These are phyloP conservation scores for Sphagnum contortum DNA, from an alignment of 225 moss, liverwort and hornwort genomes.

Conservation along the genomic window DNA sequence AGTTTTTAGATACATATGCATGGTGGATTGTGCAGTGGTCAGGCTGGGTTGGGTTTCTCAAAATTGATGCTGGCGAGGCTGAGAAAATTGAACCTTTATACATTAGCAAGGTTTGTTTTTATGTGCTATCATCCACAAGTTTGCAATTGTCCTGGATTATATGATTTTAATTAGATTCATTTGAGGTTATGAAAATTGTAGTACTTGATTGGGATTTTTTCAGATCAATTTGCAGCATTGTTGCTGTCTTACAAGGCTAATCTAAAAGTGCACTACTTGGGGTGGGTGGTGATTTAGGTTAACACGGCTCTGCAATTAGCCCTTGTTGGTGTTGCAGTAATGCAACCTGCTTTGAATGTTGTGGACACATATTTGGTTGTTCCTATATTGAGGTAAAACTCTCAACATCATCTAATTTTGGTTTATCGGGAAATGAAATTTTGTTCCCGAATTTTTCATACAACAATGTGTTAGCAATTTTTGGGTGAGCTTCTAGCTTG, in stretches of 20 bases:
- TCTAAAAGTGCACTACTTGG: no score
- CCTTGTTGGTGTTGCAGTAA: conserved; percentile 72
- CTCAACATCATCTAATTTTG: no score
- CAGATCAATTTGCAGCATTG: no score
- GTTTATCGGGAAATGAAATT: no score
- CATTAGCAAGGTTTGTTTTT: conserved; percentile 64
- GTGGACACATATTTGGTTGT: conserved; percentile 54
- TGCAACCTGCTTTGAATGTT: conserved; percentile 69
- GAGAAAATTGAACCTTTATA: conserved; percentile 75
- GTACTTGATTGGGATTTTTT: no score
- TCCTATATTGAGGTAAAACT: conserved; percentile 34
- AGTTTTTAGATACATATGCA: not conserved
- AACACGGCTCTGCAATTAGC: conserved; percentile 86
- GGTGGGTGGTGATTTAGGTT: conserved; percentile 37
- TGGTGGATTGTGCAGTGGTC: conserved; percentile 48
- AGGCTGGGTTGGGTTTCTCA: conserved; percentile 75
- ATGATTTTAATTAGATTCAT: no score
- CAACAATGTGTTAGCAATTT: no score
- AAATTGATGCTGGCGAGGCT: conserved; percentile 65
- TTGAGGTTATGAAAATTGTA: no score
- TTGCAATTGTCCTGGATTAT: no score
- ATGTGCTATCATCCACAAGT: not conserved
- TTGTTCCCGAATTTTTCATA: no score
- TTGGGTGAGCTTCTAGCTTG: no score
- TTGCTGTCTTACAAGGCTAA: no score